phyloP scores from a whole-genome alignment of 2,329 filamentous ascomycete species.

The Nectriaceae sp. region DNA sequence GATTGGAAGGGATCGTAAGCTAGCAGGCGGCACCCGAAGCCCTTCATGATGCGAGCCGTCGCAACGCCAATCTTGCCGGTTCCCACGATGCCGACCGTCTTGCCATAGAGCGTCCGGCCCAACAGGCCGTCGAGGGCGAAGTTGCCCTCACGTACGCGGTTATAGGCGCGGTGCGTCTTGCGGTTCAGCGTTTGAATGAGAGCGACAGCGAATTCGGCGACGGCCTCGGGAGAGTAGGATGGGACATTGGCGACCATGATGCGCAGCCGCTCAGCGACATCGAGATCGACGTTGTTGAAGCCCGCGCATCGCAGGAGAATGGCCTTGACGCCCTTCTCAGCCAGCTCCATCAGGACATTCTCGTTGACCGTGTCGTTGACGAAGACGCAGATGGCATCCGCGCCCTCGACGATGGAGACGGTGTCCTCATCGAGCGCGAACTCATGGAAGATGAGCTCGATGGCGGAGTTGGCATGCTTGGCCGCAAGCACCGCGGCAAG shows the following conservation, averaged over 20 bases:
- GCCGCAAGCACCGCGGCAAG: constrained; percentile 45
- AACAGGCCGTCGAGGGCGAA: constrained; percentile 66
- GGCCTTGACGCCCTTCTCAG: constrained; percentile 52
- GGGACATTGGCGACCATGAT: constrained; percentile 68
- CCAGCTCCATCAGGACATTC: constrained; percentile 53
- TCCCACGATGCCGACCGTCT: constrained; percentile 68
- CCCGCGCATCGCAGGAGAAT: constrained; percentile 69
- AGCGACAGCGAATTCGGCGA: constrained; percentile 70
- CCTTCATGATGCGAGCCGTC: constrained; percentile 61
- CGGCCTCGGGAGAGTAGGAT: constrained; percentile 68
- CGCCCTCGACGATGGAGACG: constrained; percentile 51
- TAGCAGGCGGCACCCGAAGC: constrained; percentile 65
- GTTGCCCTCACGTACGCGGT: constrained; percentile 68
- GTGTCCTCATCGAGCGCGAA: constrained; percentile 59
- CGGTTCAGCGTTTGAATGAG: constrained; percentile 68
- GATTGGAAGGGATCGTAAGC: constrained; percentile 60
- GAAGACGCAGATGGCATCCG: constrained; percentile 65
- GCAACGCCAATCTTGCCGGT: constrained; percentile 66
- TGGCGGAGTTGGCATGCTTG: constrained; percentile 33
- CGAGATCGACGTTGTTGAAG: constrained; percentile 67
- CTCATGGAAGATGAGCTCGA: constrained; percentile 59
- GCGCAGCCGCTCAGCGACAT: constrained; percentile 52
- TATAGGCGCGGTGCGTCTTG: constrained; percentile 68
- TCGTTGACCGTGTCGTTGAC: constrained; percentile 63
- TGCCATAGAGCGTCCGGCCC: constrained; percentile 61